Conservation (phyloP, 768 basidiomycete species). For the Podaxis sp. region DNA sequence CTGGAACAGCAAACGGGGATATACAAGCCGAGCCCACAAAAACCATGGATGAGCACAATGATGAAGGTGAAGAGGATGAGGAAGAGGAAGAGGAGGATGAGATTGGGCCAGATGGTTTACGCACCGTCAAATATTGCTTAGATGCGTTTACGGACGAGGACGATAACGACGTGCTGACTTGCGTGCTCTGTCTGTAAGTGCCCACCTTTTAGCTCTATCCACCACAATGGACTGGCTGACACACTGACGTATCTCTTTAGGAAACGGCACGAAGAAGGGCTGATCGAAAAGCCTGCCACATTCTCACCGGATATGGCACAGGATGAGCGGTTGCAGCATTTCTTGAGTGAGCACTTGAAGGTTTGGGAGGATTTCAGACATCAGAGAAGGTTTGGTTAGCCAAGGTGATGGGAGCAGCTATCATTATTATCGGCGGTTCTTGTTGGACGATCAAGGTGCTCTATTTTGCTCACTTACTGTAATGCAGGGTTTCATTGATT, state of each 20-base stretch:
- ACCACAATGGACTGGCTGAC: background rate
- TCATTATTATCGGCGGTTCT: background rate
- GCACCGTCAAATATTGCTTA: constrained; percentile 40
- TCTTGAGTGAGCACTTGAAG: constrained; percentile 43
- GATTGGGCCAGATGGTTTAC: constrained; percentile 42
- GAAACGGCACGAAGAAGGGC: constrained; percentile 32
- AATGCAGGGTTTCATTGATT: background rate
- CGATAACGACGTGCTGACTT: constrained; percentile 34
- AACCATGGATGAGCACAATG: constrained; percentile 2
- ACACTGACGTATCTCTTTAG: constrained; percentile 24
- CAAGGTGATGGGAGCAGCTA: background rate
- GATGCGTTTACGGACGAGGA: constrained; percentile 40
- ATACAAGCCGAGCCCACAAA: background rate
- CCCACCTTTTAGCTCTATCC: background rate
- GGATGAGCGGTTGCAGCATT: constrained; percentile 49
- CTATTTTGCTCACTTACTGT: background rate
- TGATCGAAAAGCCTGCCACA: constrained; percentile 13
- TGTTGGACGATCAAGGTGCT: background rate
- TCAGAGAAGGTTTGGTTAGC: background rate
- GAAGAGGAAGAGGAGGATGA: constrained; percentile 36
- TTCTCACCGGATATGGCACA: constrained; percentile 35
- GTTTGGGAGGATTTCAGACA: constrained; percentile 45
- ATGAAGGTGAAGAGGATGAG: constrained; percentile 29
- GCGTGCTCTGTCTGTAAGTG: constrained; percentile 55
- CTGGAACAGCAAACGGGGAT: background rate